A percentile compares a stretch with the other conserved stretches of the same genome.
Evolutionary conservation across 371 early-diverging fungal species (phyloP).

Genomic region (Lichtheimia hyalospora): DNA sequence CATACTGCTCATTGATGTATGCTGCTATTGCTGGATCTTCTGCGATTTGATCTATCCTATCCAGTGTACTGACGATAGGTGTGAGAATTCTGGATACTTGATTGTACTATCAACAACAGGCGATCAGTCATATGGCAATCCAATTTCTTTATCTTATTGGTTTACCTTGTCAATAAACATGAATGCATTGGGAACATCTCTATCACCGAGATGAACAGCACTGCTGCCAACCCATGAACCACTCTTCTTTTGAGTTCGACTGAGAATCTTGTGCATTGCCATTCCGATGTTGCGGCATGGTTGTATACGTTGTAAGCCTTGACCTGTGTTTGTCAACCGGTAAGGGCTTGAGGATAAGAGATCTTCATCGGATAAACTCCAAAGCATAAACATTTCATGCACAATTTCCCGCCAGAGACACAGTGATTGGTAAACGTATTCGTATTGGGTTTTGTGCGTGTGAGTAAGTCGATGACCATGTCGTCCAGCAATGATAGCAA

Average conservation of each 20-base stretch:
- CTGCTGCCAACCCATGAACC: constrained; percentile 94
- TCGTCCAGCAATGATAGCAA: constrained; percentile 83
- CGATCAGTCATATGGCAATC: neutral
- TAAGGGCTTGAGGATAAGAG: constrained; percentile 77
- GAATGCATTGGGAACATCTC: constrained; percentile 89
- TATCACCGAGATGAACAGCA: constrained; percentile 95
- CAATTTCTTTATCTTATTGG: neutral
- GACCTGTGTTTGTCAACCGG: constrained; percentile 93
- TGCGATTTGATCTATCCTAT: constrained; percentile 64
- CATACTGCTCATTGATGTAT: constrained; percentile 74
- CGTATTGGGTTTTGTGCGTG: constrained; percentile 86
- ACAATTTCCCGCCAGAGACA: constrained; percentile 93
- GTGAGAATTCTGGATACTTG: constrained; percentile 94
- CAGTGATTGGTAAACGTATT: constrained; percentile 92
- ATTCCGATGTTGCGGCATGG: constrained; percentile 77
- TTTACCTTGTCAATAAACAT: constrained; percentile 92
- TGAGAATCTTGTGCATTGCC: constrained; percentile 86
- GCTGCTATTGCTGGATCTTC: constrained; percentile 50
- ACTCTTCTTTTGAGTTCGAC: constrained; percentile 80
- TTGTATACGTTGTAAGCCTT: constrained; percentile 91
- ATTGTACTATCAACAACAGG: constrained; percentile 62
- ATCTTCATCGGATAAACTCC: constrained; percentile 90
- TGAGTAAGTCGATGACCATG: constrained; percentile 92
- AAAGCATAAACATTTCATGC: constrained; percentile 96
- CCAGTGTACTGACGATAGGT: constrained; percentile 80